A percentile compares a stretch with the other conserved stretches of the same genome.
phyloP scores from a whole-genome alignment of 75 land plant genomes.

The Ceratopteris richardii region DNA sequence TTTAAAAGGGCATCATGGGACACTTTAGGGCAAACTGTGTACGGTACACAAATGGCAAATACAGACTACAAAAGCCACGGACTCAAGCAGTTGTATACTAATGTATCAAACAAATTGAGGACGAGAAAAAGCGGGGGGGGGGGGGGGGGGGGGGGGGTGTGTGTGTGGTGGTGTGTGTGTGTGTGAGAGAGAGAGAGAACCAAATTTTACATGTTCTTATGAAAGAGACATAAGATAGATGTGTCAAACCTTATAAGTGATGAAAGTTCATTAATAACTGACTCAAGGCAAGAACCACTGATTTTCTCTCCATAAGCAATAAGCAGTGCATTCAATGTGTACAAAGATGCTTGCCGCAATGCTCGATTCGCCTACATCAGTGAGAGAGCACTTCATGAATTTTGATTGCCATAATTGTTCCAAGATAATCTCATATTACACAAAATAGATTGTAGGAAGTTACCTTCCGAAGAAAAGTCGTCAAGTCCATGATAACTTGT shows the following conservation, averaged over 20 bases:
- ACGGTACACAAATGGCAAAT: no score
- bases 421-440: no score
- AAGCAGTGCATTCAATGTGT: slow-evolving; percentile 77
- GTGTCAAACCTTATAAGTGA: slow-evolving; percentile 69
- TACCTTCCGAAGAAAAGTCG: slow-evolving; percentile 94
- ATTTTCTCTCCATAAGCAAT: slow-evolving; percentile 89
- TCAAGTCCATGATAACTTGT: slow-evolving; percentile 79
- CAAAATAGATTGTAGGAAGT: no score
- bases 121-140: no score
- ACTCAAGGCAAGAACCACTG: slow-evolving; percentile 67
- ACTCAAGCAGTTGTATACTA: not conserved
- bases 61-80: no score
- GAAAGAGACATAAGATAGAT: not conserved
- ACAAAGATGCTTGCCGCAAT: slow-evolving; percentile 86
- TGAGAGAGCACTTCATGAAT: not conserved
- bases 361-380: slow-evolving; percentile 75
- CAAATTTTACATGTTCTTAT: no score
- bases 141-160: not conserved
- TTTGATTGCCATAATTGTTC: not conserved
- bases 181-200: not conserved
- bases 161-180: no score
- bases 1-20: no score
- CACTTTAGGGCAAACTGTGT: no score
- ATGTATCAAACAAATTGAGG: not conserved
- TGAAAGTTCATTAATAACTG: slow-evolving; percentile 79